Base-by-base conservation (phyloP, 2,329 filamentous ascomycete genomes). In the Knoxdaviesia capensis region DNA sequence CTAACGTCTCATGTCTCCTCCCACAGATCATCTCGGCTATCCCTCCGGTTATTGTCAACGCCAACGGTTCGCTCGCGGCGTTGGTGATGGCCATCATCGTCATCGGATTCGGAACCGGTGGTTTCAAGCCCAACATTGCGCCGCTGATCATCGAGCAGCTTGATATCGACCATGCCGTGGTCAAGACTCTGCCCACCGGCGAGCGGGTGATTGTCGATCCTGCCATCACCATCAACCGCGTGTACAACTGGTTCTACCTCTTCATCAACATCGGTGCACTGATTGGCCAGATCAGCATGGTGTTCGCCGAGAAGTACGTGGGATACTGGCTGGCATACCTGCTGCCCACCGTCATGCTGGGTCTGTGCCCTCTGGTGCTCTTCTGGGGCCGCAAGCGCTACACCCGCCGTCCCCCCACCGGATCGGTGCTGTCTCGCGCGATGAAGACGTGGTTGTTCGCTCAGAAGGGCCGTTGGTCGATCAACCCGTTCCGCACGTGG, bases 121-220 rank as follows among this genome's bases (percentile, higher is more conserved):
- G 78, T 45, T 83, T 85, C 65, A 85, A 85, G 61, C 59, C 77
- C 36, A 86, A 85, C 49, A 72, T 85, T 42, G 73, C 70, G 11
- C 74, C 75, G 2, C 59, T 80, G 29, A 74, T 81, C 46, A 73
- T 74, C 20, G 77, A 82, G 50, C 76, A 81, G 54, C 68, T 76
- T 45, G 63, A 62, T 7, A 63, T 71, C 29, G 65, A 69, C n/a
- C 65, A 63, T 45, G 60, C 71, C 43, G 62, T 63, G 34, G 63
- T 79, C 42, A 60, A 64, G 45, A 71, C 64, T 3, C 57, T 69
- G 3, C 36, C 44, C 20, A 65, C 60, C 1, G 76, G 77, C 29
- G 71, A 79, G 53, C 68, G 69, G 7, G 74, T 79, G 36, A 71
- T 81, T 42, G 65, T 78, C 9, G 77, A 80, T 48, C 76, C 76